Evolutionary conservation across 1,139 yeast species (phyloP), one percentile per base, ranked within the genome.

Genomic region (Scheffersomyces segobiensis): DNA sequence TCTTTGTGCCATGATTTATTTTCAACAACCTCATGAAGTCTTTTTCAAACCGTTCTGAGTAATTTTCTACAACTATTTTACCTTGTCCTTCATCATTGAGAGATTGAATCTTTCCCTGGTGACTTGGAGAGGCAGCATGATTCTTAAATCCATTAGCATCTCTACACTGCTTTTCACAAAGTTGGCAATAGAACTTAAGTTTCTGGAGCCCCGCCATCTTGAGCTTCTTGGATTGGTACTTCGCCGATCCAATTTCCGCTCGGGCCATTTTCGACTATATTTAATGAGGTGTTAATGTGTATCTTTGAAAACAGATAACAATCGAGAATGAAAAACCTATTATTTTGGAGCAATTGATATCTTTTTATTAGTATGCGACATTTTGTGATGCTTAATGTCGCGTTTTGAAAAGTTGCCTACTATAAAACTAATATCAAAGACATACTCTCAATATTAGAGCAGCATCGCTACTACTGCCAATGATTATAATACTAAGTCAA

Each of bases 71-170:
- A 52, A 86, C 82, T 24, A 73, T 65, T 3, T 68, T 67, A 1
- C 80, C 73, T 17, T 63, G 72, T 0, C 86, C 81, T 19, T 75
- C 73, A 19, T 82, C 78, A 56, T 75, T 71, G 7, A 71, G 57
- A 54, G 67, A 78, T 78, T 71, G 62, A 55, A 62, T 83, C 58
- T 84, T 84, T 39, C 85, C 83, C 54, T 83, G 75, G 71, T 95
- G 99, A 1, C 91, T 82, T 52, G 91, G 93, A 18, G 97, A 88
- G 61, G 82, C 81, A 20, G 88, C 80, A 72, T 95, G 99, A 69
- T 95, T 90, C 68, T 89, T 88, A 77, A 91, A 95, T 46, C 99
- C 99, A 73, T 95, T 95, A 62, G 91, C 95, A 71, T 96, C 99
- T 57, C 98, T 79, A 71, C 98, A 93, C 74, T 95, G 99, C 68